These are phyloP conservation scores for Lipomyces chichibuensis DNA, from an alignment of 805 yeast species.

Conservation along the genomic window DNA sequence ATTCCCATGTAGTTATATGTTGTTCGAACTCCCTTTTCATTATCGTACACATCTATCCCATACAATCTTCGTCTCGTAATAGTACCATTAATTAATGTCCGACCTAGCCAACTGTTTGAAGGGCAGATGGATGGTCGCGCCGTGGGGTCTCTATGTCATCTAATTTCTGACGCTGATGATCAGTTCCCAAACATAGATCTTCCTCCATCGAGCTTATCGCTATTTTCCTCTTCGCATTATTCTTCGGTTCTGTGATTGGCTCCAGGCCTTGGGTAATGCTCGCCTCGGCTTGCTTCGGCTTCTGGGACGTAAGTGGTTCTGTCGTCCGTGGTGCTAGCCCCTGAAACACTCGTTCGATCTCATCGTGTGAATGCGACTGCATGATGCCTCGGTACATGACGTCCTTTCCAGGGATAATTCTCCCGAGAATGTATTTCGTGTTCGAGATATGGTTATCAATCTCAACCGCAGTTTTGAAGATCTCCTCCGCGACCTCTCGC, in stretches of 20 bases:
- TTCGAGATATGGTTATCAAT: slow-evolving; percentile 69
- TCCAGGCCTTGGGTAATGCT: neutral
- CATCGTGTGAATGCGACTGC: slow-evolving; percentile 56
- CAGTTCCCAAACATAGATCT: neutral
- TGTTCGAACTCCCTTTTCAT: no score
- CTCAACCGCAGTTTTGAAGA: slow-evolving; percentile 54
- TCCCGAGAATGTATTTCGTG: slow-evolving; percentile 77
- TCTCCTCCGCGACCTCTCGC: slow-evolving; percentile 60
- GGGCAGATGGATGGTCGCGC: neutral
- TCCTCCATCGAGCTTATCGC: neutral
- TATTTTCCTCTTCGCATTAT: neutral
- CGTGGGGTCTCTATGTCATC: neutral
- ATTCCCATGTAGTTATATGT: no score
- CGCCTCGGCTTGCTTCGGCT: neutral
- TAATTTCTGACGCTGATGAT: neutral
- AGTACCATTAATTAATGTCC: neutral
- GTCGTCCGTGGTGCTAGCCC: neutral
- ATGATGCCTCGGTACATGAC: slow-evolving; percentile 60
- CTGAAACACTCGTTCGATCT: slow-evolving; percentile 12
- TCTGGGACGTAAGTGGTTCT: neutral
- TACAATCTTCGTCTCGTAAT: neutral
- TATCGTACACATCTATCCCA: neutral
- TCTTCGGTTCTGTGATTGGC: neutral
- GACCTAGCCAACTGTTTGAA: neutral
- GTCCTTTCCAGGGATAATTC: slow-evolving; percentile 78